These are phyloP conservation scores for Chaetomiaceae sp. DNA, from an alignment of 2,329 filamentous ascomycete species.

Conservation along the genomic window DNA sequence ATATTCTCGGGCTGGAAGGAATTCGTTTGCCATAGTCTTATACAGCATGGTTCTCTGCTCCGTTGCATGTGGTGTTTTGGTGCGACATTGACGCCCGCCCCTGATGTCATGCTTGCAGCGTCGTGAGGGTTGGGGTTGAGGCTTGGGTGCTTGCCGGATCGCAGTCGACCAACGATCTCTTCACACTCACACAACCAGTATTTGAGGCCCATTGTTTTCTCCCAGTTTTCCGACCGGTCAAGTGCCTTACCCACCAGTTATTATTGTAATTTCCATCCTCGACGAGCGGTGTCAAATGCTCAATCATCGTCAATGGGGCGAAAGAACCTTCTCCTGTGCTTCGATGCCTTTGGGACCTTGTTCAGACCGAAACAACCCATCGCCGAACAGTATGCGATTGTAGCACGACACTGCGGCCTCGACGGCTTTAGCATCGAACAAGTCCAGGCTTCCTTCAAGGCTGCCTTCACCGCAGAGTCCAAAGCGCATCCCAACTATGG, in stretches of 20 bases:
- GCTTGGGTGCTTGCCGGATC: too few relatives aligned
- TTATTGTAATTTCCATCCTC: too few relatives aligned
- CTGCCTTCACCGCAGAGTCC: slow-evolving; percentile 45
- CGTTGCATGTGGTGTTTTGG: too few relatives aligned
- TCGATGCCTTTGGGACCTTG: slow-evolving; percentile 63
- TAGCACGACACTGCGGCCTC: slow-evolving; percentile 48
- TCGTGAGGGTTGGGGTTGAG: too few relatives aligned
- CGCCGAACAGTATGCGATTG: slow-evolving; percentile 47
- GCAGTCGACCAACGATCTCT: too few relatives aligned
- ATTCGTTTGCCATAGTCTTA: neutral
- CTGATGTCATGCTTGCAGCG: too few relatives aligned
- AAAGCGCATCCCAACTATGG: slow-evolving; percentile 55
- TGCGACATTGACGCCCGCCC: too few relatives aligned
- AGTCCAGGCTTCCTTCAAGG: slow-evolving; percentile 31
- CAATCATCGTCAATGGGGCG: neutral
- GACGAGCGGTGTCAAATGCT: too few relatives aligned
- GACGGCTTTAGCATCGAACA: slow-evolving; percentile 37
- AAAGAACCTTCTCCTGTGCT: slow-evolving; percentile 50
- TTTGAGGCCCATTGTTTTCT: too few relatives aligned
- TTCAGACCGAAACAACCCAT: slow-evolving; percentile 50
- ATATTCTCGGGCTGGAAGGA: neutral
- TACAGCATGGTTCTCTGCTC: neutral
- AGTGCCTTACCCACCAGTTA: too few relatives aligned
- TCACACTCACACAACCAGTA: too few relatives aligned
- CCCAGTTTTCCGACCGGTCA: too few relatives aligned